Base-by-base conservation (phyloP, 768 basidiomycete species). In the Cubamyces sp. region DNA sequence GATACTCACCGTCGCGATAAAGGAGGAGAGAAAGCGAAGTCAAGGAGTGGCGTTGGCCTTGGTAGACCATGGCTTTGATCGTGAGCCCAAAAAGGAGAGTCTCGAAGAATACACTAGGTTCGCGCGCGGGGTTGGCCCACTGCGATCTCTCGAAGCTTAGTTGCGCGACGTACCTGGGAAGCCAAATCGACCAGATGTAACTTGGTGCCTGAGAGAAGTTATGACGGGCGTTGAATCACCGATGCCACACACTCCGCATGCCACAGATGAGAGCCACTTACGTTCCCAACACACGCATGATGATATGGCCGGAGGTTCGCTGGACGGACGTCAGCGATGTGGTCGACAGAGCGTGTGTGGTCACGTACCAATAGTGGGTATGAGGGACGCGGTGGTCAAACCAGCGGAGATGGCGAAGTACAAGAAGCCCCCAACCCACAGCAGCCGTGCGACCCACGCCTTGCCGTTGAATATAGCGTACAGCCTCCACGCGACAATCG, bases 81-180 rank as follows among this genome's bases (percentile, higher is more conserved):
- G 71, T 72, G 12, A 70, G 64, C 8, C 55, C 60, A 50, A 72
- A 72, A 61, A 72, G 69, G 62, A 70, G 65, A 23, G 69, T 65
- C 45, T 72, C 71, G 55, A 72, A 72, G 43, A 72, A 25, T 49
- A 72, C 56, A 54, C 71, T 71, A 34, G 19, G 41, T 0, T 9
- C 3, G 1, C 15, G 23, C 51, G 2, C 2, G 16, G 7, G 21
- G 23, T 45, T 46, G 53, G 23, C 21, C 9, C 37, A 15, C 21
- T 23, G 47, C 14, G 11, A 15, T 30, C 23, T 8, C 14, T 9
- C n/a, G 11, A 21, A 34, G 23, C 26, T 23, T 14, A 14, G 1
- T 11, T 16, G 14, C 18, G 7, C 19, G 16, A 60, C 62, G 28
- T 37, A 68, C 70, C 62, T 72, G 47, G 71, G 71, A 50, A 72